A percentile compares a stretch with the other conserved stretches of the same genome.
phyloP scores from a whole-genome alignment of 805 yeast genomes.

The Myxozyma geophila region DNA sequence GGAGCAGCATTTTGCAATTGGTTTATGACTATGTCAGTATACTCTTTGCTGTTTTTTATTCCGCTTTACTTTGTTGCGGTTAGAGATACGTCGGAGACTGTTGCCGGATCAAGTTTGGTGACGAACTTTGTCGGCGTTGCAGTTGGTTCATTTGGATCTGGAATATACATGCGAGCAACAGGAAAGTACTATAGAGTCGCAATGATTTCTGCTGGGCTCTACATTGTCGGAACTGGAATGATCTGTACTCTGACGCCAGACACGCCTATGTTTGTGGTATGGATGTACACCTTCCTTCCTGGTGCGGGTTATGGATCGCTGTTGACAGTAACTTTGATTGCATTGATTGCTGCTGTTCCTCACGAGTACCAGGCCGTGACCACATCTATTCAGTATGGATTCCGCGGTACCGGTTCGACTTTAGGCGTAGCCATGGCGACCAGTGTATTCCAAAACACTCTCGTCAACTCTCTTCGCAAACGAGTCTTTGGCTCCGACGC shows the following conservation, averaged over 20 bases:
- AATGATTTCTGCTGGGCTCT: slow-evolving; percentile 34
- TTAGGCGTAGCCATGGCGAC: slow-evolving; percentile 66
- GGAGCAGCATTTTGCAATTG: slow-evolving; percentile 71
- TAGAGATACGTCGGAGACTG: slow-evolving; percentile 56
- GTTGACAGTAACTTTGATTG: slow-evolving; percentile 62
- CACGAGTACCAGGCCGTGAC: slow-evolving; percentile 67
- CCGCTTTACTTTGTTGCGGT: slow-evolving; percentile 73
- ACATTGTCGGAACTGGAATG: slow-evolving; percentile 27
- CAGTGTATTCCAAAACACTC: slow-evolving; percentile 56
- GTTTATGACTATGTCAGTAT: slow-evolving; percentile 74
- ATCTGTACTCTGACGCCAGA: slow-evolving; percentile 23
- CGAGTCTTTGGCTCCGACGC: slow-evolving; percentile 32
- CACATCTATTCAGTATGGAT: slow-evolving; percentile 76
- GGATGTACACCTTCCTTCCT: slow-evolving; percentile 46
- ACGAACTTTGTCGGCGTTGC: slow-evolving; percentile 72
- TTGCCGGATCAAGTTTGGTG: slow-evolving; percentile 57
- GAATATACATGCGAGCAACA: slow-evolving; percentile 66
- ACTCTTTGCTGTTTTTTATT: slow-evolving; percentile 64
- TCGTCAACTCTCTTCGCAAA: slow-evolving; percentile 40
- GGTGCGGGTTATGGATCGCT: slow-evolving; percentile 62
- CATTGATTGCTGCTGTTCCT: slow-evolving; percentile 68
- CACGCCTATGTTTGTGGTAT: slow-evolving; percentile 22
- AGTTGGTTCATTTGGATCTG: slow-evolving; percentile 67
- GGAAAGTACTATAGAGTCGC: slow-evolving; percentile 48
- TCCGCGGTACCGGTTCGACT: slow-evolving; percentile 72